phyloP scores from a whole-genome alignment of 2,329 filamentous ascomycete genomes.

The Ophiocordyceps polyrhachis-furcata region DNA sequence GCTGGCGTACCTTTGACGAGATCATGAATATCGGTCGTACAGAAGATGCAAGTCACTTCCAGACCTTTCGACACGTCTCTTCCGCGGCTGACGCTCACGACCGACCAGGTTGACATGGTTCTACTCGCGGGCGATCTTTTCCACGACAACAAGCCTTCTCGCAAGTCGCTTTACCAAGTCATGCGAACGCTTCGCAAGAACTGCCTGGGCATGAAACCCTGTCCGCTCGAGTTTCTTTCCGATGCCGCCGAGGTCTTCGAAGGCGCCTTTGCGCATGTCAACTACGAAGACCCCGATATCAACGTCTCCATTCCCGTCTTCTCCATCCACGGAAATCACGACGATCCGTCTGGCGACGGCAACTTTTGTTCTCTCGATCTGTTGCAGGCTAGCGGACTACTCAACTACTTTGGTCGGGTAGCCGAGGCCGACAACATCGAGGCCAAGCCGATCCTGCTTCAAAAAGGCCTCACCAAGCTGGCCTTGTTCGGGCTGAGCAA shows the following conservation, averaged over 20 bases:
- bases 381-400: slow-evolving; percentile 71
- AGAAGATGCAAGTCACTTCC: slow-evolving; percentile 40
- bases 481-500: slow-evolving; percentile 92
- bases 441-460: slow-evolving; percentile 76
- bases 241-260: slow-evolving; percentile 85
- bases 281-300: slow-evolving; percentile 94
- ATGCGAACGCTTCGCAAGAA: slow-evolving; percentile 89
- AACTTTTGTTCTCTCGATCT: slow-evolving; percentile 82
- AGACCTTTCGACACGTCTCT: background rate
- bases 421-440: slow-evolving; percentile 87
- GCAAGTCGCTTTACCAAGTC: slow-evolving; percentile 92
- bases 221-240: slow-evolving; percentile 83
- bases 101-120: slow-evolving; percentile 69
- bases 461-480: slow-evolving; percentile 84
- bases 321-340: slow-evolving; percentile 95
- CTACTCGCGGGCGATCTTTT: slow-evolving; percentile 88
- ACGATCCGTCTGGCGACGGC: slow-evolving; percentile 92
- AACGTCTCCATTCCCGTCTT: slow-evolving; percentile 96
- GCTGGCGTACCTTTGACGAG: slow-evolving; percentile 92
- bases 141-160: slow-evolving; percentile 92
- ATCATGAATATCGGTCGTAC: slow-evolving; percentile 76
- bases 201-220: slow-evolving; percentile 87
- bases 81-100: background rate
- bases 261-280: slow-evolving; percentile 79
- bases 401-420: slow-evolving; percentile 92